A percentile compares a stretch with the other conserved stretches of the same genome.
phyloP scores from a whole-genome alignment of 2,329 filamentous ascomycete genomes.

The Neopestalotiopsis sp. region DNA sequence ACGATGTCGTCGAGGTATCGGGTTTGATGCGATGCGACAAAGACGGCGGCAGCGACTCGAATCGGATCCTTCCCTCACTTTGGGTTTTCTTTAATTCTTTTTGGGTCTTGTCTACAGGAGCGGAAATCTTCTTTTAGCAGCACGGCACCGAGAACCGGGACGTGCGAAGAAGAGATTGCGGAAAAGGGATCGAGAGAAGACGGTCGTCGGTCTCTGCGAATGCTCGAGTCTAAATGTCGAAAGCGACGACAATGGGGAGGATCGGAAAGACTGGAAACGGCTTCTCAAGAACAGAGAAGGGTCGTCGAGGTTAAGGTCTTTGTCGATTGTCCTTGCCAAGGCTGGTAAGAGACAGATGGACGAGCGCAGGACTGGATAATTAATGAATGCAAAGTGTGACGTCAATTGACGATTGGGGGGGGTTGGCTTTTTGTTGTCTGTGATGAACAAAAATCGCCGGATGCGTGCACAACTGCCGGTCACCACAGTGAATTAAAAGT shows the following conservation, averaged over 20 bases:
- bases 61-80: constrained; percentile 23
- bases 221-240: constrained; percentile 15
- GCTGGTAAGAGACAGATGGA: not conserved
- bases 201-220: not conserved
- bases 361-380: constrained; percentile 10
- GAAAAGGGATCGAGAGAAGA: constrained; percentile 1
- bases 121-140: constrained; percentile 28
- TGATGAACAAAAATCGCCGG: constrained; percentile 12
- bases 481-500: constrained; percentile 6
- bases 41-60: constrained; percentile 32
- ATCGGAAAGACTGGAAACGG: constrained; percentile 12
- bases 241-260: not conserved
- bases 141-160: constrained; percentile 36
- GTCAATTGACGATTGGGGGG: constrained; percentile 21
- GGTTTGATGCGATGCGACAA: constrained; percentile 31
- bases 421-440: constrained; percentile 20
- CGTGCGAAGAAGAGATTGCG: constrained; percentile 4
- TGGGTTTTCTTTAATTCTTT: constrained; percentile 24
- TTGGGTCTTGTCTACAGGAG: constrained; percentile 34
- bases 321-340: constrained; percentile 6
- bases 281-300: constrained; percentile 12
- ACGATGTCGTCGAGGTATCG: constrained; percentile 34
- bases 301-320: not conserved
- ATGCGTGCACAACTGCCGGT: constrained; percentile 13
- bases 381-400: constrained; percentile 20